Conservation (phyloP, 768 basidiomycete species). For the Lactifluus piperatus region DNA sequence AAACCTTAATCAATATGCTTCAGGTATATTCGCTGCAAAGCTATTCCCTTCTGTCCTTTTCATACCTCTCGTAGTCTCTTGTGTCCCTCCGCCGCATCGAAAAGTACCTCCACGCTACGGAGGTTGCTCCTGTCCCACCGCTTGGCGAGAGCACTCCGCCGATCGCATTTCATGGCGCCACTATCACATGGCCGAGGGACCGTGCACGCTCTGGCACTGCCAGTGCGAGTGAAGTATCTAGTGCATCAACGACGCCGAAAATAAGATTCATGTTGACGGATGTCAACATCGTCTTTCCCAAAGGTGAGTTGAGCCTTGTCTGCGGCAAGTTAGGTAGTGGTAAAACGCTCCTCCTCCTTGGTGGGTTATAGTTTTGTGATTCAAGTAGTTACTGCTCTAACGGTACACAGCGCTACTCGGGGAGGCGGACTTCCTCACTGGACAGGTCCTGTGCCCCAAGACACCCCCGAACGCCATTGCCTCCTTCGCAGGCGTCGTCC, state of each 20-base stretch:
- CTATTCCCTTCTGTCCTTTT: neutral
- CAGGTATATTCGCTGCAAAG: constrained; percentile 40
- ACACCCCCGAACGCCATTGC: constrained; percentile 78
- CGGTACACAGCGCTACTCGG: constrained; percentile 58
- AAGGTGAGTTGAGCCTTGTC: constrained; percentile 69
- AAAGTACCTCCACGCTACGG: constrained; percentile 71
- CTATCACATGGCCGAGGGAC: constrained; percentile 86
- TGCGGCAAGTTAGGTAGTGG: constrained; percentile 88
- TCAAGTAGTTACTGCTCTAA: constrained; percentile 8
- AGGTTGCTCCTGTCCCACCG: constrained; percentile 57
- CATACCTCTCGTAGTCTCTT: constrained; percentile 39
- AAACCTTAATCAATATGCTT: constrained; percentile 84
- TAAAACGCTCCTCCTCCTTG: constrained; percentile 75
- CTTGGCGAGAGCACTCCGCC: constrained; percentile 46
- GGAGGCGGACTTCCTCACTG: constrained; percentile 77
- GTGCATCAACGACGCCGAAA: constrained; percentile 61
- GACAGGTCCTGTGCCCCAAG: constrained; percentile 74
- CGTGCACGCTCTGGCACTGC: constrained; percentile 30
- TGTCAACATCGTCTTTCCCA: constrained; percentile 67
- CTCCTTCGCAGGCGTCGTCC: constrained; percentile 36
- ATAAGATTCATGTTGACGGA: constrained; percentile 78
- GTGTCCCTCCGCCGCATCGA: constrained; percentile 88
- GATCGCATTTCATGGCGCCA: constrained; percentile 76
- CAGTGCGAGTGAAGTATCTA: constrained; percentile 39
- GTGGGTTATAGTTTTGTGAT: constrained; percentile 26